Conservation (phyloP, 495 filamentous ascomycete genomes). For the Delitschia confertaspora region DNA sequence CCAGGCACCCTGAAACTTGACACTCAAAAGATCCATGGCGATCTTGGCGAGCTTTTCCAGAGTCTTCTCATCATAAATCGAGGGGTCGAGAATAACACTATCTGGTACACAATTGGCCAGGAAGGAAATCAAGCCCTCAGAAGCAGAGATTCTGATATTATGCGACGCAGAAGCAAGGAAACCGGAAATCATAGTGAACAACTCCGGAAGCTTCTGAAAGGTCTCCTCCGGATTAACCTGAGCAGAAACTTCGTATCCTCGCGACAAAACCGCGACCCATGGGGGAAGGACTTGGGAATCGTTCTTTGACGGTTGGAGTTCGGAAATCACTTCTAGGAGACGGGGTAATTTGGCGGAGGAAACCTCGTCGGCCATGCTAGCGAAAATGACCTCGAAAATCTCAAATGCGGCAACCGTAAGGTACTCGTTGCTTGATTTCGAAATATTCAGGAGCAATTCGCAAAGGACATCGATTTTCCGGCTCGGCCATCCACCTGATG, state of each 20-base stretch:
- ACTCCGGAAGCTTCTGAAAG: slow-evolving; percentile 72
- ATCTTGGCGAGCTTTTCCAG: slow-evolving; percentile 63
- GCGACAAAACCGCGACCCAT: slow-evolving; percentile 90
- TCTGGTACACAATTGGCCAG: slow-evolving; percentile 77
- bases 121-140: slow-evolving; percentile 90
- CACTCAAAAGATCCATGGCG: slow-evolving; percentile 62
- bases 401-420: slow-evolving; percentile 93
- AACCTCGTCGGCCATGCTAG: slow-evolving; percentile 69
- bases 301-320: slow-evolving; percentile 78
- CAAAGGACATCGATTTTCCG: slow-evolving; percentile 87
- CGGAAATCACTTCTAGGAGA: slow-evolving; percentile 75
- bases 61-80: slow-evolving; percentile 77
- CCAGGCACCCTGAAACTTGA: slow-evolving; percentile 93
- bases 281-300: slow-evolving; percentile 89
- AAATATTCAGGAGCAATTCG: slow-evolving; percentile 78
- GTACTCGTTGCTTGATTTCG: slow-evolving; percentile 81
- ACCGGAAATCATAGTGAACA: slow-evolving; percentile 65
- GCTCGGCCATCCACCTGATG: slow-evolving; percentile 93
- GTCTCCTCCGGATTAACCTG: slow-evolving; percentile 79
- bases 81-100: slow-evolving; percentile 71
- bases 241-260: slow-evolving; percentile 87
- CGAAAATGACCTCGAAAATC: slow-evolving; percentile 92
- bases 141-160: slow-evolving; percentile 86
- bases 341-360: slow-evolving; percentile 81
- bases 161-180: slow-evolving; percentile 81